Evolutionary conservation across 441 rosid genomes (phyloP).

Genomic region (Adansonia grandidieri): DNA sequence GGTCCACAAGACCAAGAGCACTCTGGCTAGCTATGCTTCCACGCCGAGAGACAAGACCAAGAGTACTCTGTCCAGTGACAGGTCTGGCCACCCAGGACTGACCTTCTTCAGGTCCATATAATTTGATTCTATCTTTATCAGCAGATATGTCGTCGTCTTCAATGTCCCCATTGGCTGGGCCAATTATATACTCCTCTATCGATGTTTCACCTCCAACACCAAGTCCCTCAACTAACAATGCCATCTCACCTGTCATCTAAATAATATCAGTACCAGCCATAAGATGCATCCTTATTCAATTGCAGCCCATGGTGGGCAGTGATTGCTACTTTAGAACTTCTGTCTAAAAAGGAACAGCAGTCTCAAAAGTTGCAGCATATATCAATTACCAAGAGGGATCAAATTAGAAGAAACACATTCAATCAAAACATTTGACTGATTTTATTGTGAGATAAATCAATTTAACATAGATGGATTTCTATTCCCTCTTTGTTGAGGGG

Average conservation of each 20-base stretch:
- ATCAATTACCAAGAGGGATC: neutral
- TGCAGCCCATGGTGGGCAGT: neutral
- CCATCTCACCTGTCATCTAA: conserved; percentile 60
- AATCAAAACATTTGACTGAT: neutral
- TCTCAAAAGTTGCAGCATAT: neutral
- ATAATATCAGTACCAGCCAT: conserved; percentile 22
- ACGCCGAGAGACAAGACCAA: conserved; percentile 67
- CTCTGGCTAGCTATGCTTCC: conserved; percentile 65
- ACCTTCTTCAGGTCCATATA: conserved; percentile 56
- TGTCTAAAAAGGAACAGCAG: neutral
- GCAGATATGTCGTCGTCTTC: conserved; percentile 49
- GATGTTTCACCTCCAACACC: conserved; percentile 61
- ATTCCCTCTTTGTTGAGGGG: neutral
- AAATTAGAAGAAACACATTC: neutral
- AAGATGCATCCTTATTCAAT: conserved; percentile 18
- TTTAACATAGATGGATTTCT: neutral
- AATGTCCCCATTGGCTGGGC: conserved; percentile 46
- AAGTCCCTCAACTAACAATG: conserved; percentile 69
- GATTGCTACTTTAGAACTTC: conserved; percentile 7
- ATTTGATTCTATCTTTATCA: conserved; percentile 52
- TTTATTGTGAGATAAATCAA: conserved; percentile 2
- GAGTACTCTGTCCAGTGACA: conserved; percentile 37
- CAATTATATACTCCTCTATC: conserved; percentile 65
- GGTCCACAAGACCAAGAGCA: conserved; percentile 66
- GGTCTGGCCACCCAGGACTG: conserved; percentile 58